Evolutionary conservation across 257 asterid species (phyloP), one percentile per base, ranked within the genome.

Genomic region (Jasminum sambac): DNA sequence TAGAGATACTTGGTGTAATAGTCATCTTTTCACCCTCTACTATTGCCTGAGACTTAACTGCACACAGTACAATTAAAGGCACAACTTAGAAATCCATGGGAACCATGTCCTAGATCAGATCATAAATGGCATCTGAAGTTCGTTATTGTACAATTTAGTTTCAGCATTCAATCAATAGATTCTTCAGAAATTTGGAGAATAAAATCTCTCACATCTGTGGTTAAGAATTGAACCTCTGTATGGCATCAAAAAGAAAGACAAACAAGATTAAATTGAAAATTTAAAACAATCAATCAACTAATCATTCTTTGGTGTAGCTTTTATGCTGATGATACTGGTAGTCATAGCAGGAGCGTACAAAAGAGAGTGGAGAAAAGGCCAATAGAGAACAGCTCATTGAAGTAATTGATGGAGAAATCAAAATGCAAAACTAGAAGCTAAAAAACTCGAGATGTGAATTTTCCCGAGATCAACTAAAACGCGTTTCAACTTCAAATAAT

Each of bases 1-100:
- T 86, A 12, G 89, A 81, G 81, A 94, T 89, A 37, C 78, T 85
- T 11, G 99, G 99, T 64, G 93, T 94, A 36, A 94, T 89, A 14
- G 99, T 91, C 97, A 94, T 90, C 81, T 82, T 84, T 24, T 77
- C 70, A 17, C 65, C 41, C 60, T 66, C 62, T 69, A 63, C 72
- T 63, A 58, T 63, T 67, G 44, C 72, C 75, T 68, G 64, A 66
- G 63, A 71, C 65, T 69, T 71, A 81, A 72, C 96, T 88, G 89
- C 85, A 77, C 7, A 46, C 52, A 74, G 50, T 57, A 36, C 69
- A n/a, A 62, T 8, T 48, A 76, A 46, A 23, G 78, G 70, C 72
- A 72, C 25, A 10, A 17, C 61, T 38, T 68, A 25, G 62, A 24
- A 59, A 52, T 36, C 34, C 48, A 71, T n/a, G 60, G 55, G 65